phyloP scores from a whole-genome alignment of 495 filamentous ascomycete genomes.

The Lophium mytilinum region DNA sequence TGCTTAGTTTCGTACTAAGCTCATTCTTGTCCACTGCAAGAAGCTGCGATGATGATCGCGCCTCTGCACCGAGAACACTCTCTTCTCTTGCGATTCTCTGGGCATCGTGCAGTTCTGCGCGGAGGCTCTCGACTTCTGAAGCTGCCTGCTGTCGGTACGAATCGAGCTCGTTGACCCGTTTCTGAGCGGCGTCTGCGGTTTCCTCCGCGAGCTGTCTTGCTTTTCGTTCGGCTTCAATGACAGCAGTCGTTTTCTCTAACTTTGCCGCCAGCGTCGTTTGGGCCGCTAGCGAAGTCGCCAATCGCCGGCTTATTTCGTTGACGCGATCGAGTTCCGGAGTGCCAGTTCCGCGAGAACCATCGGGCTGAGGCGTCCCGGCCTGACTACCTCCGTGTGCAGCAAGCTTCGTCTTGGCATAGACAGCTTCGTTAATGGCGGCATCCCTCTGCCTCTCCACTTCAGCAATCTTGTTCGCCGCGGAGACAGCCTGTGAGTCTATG shows the following conservation, averaged over 20 bases:
- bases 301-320: slow-evolving; percentile 71
- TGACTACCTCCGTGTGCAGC: slow-evolving; percentile 70
- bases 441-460: slow-evolving; percentile 91
- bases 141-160: slow-evolving; percentile 69
- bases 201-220: slow-evolving; percentile 81
- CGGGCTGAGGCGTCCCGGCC: slow-evolving; percentile 61
- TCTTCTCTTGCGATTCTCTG: slow-evolving; percentile 72
- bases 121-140: slow-evolving; percentile 73
- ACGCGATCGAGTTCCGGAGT: slow-evolving; percentile 53
- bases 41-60: slow-evolving; percentile 61
- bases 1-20: slow-evolving; percentile 58
- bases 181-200: slow-evolving; percentile 71
- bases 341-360: slow-evolving; percentile 46
- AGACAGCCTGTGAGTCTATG: slow-evolving; percentile 73
- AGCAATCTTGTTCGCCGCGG: slow-evolving; percentile 81
- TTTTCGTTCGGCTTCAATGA: slow-evolving; percentile 72
- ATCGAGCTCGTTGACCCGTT: slow-evolving; percentile 75
- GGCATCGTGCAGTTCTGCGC: slow-evolving; percentile 70
- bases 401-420: slow-evolving; percentile 87
- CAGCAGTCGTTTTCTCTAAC: slow-evolving; percentile 55
- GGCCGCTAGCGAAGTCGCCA: slow-evolving; percentile 68
- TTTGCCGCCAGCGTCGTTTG: slow-evolving; percentile 69
- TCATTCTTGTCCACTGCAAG: slow-evolving; percentile 79
- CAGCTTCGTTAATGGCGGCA: slow-evolving; percentile 81
- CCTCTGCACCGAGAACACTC: slow-evolving; percentile 64